phyloP scores from a whole-genome alignment of 2,329 filamentous ascomycete genomes.

The Triangularia verruculosa region DNA sequence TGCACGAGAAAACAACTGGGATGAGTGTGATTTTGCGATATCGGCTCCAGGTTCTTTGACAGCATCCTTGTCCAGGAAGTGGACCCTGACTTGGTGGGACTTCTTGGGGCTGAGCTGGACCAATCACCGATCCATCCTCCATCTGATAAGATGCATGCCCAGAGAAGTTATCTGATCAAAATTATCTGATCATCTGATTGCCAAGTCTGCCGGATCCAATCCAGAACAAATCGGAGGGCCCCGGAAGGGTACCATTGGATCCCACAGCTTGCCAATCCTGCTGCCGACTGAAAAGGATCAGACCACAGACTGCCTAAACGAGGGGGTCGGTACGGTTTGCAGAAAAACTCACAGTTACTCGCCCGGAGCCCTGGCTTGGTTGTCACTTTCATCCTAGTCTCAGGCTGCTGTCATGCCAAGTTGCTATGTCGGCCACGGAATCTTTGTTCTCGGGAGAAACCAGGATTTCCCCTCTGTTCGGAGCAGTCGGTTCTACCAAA shows the following conservation, averaged over 20 bases:
- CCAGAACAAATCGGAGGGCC: not conserved
- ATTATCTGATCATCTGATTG: constrained; percentile 26
- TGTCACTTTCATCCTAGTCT: not conserved
- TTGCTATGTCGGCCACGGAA: not conserved
- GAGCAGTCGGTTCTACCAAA: not conserved
- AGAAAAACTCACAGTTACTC: not conserved
- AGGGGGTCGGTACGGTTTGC: not conserved
- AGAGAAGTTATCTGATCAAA: constrained; percentile 7
- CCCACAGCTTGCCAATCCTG: not conserved
- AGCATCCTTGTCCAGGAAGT: not conserved
- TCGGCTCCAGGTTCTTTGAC: not conserved
- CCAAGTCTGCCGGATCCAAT: not conserved
- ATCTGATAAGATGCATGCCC: constrained; percentile 2
- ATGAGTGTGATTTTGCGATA: not conserved
- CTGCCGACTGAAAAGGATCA: not conserved
- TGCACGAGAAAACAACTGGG: not conserved
- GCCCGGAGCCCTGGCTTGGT: not conserved
- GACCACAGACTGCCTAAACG: not conserved
- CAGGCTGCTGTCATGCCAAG: not conserved
- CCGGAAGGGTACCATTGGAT: not conserved
- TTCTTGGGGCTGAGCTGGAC: not conserved
- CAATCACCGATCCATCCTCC: not conserved
- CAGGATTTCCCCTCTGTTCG: not conserved
- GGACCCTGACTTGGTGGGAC: not conserved
- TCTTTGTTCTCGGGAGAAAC: not conserved